A percentile compares a stretch with the other conserved stretches of the same genome.
phyloP scores from a whole-genome alignment of 192 early-diverging fungal species.

The Coemansia reversa region DNA sequence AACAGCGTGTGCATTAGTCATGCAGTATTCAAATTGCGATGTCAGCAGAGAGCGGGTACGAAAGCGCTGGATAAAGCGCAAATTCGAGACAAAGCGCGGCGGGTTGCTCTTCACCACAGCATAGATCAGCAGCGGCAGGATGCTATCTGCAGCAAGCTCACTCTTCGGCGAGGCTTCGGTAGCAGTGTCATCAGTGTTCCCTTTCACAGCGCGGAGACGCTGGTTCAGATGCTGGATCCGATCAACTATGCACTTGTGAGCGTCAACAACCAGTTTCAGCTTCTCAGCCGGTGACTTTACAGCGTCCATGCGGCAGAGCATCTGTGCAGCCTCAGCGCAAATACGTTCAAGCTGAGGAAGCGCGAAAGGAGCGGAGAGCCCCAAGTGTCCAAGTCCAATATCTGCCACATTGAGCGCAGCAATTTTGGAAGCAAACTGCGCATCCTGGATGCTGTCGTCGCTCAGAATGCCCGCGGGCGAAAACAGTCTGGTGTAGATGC shows the following conservation, averaged over 20 bases:
- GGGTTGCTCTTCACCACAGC: conserved; percentile 68
- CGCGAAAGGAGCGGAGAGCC: conserved; percentile 36
- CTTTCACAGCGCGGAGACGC: conserved; percentile 2
- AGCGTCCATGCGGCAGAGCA: conserved; percentile 28
- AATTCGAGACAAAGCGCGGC: conserved; percentile 65
- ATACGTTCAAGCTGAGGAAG: conserved; percentile 25
- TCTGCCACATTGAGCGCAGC: conserved; percentile 67
- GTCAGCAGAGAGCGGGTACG: conserved; percentile 39
- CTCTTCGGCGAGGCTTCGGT: background rate
- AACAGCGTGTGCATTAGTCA: conserved; percentile 48
- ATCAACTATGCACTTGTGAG: conserved; percentile 43
- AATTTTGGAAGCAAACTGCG: conserved; percentile 63
- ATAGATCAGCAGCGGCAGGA: conserved; percentile 68
- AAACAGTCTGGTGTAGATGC: conserved; percentile 39
- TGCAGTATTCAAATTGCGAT: conserved; percentile 50
- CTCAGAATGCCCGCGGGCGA: conserved; percentile 26
- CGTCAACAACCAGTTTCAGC: conserved; percentile 47
- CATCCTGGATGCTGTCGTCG: conserved; percentile 62
- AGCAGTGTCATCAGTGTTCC: too few relatives aligned
- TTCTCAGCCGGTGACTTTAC: conserved; percentile 48
- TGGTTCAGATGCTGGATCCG: conserved; percentile 39
- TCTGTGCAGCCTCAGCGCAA: conserved; percentile 28
- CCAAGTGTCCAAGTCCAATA: conserved; percentile 60
- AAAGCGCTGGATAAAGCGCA: conserved; percentile 58
- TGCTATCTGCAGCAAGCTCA: conserved; percentile 58